Base-by-base conservation (phyloP, 371 early-diverging fungal genomes). In the Mortierella sp. region DNA sequence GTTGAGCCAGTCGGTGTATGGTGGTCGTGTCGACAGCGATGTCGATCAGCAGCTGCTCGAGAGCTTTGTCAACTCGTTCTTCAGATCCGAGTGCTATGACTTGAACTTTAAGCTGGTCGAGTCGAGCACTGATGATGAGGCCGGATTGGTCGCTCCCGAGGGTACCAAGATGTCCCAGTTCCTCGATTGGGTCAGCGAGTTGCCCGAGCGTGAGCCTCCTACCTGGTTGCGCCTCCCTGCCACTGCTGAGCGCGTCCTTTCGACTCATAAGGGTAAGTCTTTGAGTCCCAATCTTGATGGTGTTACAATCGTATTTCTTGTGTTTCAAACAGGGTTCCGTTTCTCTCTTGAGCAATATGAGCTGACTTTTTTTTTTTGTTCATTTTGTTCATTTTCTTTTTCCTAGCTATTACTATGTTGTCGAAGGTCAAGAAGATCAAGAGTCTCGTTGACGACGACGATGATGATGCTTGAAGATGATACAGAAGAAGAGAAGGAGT, bases 141-240 rank as follows among this genome's bases (percentile, higher is more conserved):
- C 87, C 6, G 77, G 89, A 4, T 79, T 98, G 24, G 82, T 91
- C 14, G 94, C 94, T 1, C 99, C 99, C 56, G 99, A 98, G 71
- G 98, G 96, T 55, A 97, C 94, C n/a, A 92, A 92, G 84, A 90
- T 96, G 81, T 95, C 95, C 4, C 95, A 97, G 72, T 97, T 98
- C 87, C 70, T 96, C 79, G 91, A 93, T 7, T 99, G 99, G 99
- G 96, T 96, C 60, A 90, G 90, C 54, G 91, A 90, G 49, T 87
- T 99, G 74, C 98, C 99, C 12, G 98, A 97, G 54, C 93, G 94
- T 77, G 97, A 99, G 88, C 98, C 99, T 21, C 99, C 99, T 29
- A 93, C 95, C 24, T 99, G 99, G 99, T 92, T 99, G 70, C 98
- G 99, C 18, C 91, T 99, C 65, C 98, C 99, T n/a, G 87, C 91